Evolutionary conservation across 768 basidiomycete genomes (phyloP).

Genomic region (Lactarius hatsudake): DNA sequence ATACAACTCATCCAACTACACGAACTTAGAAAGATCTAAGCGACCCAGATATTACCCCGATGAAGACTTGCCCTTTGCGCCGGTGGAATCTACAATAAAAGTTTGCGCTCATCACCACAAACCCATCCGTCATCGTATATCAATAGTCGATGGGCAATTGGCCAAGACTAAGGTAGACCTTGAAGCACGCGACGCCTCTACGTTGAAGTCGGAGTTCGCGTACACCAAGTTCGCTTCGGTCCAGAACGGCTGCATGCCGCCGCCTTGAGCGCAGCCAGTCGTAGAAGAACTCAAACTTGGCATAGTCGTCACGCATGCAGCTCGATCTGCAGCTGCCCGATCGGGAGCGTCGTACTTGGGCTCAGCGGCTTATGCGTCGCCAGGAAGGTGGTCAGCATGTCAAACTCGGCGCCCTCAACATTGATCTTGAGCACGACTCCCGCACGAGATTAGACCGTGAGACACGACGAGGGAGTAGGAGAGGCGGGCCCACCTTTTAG

Average conservation of each 20-base stretch:
- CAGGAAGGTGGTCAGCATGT: slow-evolving; percentile 49
- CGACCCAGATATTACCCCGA: too few species aligned
- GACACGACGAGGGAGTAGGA: slow-evolving; percentile 2
- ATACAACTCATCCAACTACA: too few species aligned
- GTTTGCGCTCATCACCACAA: too few species aligned
- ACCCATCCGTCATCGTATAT: too few species aligned
- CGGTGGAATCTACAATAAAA: too few species aligned
- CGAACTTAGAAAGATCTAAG: too few species aligned
- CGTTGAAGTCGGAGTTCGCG: slow-evolving; percentile 31
- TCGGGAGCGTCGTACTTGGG: slow-evolving; percentile 41
- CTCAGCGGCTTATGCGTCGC: slow-evolving; percentile 32
- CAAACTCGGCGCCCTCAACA: slow-evolving; percentile 66
- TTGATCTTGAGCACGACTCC: slow-evolving; percentile 61
- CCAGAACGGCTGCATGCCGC: slow-evolving; percentile 43
- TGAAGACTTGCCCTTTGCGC: too few species aligned
- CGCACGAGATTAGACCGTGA: slow-evolving; percentile 23
- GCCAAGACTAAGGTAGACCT: too few species aligned
- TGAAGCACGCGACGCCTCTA: too few species aligned
- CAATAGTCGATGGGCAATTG: too few species aligned
- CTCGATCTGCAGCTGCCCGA: slow-evolving; percentile 74
- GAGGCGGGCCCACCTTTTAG: too few species aligned
- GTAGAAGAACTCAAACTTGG: slow-evolving; percentile 35
- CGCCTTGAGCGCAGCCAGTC: slow-evolving; percentile 58
- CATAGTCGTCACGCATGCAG: slow-evolving; percentile 43
- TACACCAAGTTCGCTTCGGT: slow-evolving; percentile 55